phyloP scores from a whole-genome alignment of 2,329 filamentous ascomycete species.

The Hymenoscyphus linearis region DNA sequence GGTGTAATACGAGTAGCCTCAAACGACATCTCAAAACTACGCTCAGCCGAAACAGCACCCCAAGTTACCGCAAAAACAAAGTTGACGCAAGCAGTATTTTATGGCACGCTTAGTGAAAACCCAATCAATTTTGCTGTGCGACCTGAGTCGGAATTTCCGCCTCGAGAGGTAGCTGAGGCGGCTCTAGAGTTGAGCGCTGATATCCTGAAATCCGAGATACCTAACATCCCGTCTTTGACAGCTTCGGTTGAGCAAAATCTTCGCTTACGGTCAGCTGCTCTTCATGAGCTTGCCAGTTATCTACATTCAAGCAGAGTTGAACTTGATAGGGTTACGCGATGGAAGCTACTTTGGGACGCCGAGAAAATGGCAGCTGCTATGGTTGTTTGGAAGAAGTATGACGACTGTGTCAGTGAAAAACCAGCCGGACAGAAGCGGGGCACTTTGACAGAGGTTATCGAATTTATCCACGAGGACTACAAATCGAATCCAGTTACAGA shows the following conservation, averaged over 20 bases:
- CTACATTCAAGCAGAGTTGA: conserved; percentile 60
- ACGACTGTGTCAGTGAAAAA: conserved; percentile 57
- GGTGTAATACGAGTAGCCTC: conserved; percentile 56
- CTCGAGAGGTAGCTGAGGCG: conserved; percentile 68
- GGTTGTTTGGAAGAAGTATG: conserved; percentile 75
- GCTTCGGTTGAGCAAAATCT: conserved; percentile 80
- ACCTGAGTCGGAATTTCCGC: conserved; percentile 59
- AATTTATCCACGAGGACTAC: conserved; percentile 69
- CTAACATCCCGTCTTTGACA: conserved; percentile 66
- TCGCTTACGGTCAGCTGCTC: conserved; percentile 62
- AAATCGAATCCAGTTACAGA: conserved; percentile 62
- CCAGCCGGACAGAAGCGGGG: conserved; percentile 59
- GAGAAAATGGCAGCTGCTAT: conserved; percentile 82
- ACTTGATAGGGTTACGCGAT: conserved; percentile 64
- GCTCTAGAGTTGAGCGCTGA: conserved; percentile 75
- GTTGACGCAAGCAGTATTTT: conserved; percentile 92
- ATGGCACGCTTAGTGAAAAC: conserved; percentile 73
- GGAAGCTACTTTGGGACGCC: conserved; percentile 80
- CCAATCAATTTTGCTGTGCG: conserved; percentile 78
- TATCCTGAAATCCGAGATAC: conserved; percentile 71
- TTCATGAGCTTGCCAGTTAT: conserved; percentile 70
- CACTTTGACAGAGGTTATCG: conserved; percentile 68
- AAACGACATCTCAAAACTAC: conserved; percentile 55
- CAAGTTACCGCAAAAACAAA: conserved; percentile 78
- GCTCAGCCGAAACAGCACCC: conserved; percentile 47